Evolutionary conservation across 139 green algal genomes (phyloP).

Genomic region (Zygnema cylindricum): DNA sequence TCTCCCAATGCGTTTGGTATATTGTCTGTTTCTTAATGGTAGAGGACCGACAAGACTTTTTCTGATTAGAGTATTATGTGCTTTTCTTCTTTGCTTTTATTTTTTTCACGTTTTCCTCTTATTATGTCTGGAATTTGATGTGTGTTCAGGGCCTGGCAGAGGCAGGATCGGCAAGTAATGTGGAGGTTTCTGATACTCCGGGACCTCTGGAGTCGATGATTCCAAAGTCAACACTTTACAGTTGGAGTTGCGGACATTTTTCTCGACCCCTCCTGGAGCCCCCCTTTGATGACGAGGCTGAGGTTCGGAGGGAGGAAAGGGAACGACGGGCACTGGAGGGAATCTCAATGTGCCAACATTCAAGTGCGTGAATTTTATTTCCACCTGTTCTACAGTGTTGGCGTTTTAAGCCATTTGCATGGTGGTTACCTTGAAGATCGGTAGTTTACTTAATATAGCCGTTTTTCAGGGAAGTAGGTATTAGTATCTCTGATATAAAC

Average conservation of each 20-base stretch:
- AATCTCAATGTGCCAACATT: conserved; percentile 27
- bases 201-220: background rate
- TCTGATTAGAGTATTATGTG: background rate
- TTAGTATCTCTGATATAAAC: no score
- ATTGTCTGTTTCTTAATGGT: no score
- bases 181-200: background rate
- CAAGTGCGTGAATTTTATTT: conserved; percentile 16
- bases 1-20: no score
- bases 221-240: conserved; percentile 32
- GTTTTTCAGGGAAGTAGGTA: no score
- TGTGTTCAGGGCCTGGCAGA: conserved; percentile 14
- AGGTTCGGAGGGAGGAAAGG: conserved; percentile 3
- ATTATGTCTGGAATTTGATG: background rate
- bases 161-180: background rate
- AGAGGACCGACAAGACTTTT: no score
- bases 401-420: no score
- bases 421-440: no score
- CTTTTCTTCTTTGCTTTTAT: background rate
- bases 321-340: conserved; percentile 38
- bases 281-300: conserved; percentile 22
- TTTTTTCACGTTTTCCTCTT: background rate
- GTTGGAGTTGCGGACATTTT: conserved; percentile 51
- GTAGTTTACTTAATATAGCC: no score
- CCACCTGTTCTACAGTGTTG: no score
- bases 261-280: conserved; percentile 38